Evolutionary conservation across 75 land plant species (phyloP), one percentile per base, ranked within the genome.

Genomic region (Larix kaempferi): DNA sequence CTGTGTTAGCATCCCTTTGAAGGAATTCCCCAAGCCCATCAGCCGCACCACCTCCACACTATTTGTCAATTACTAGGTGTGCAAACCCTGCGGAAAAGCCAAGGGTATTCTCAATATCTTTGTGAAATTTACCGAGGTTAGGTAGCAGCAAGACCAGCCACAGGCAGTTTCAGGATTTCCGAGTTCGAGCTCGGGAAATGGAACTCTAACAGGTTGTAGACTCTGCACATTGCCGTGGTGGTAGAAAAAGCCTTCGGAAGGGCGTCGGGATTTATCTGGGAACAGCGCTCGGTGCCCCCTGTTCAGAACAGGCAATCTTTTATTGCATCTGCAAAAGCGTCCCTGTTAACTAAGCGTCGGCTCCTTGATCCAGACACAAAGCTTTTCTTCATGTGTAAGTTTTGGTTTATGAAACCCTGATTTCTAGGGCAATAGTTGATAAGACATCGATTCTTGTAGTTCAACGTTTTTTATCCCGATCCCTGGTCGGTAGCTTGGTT

Each of bases 301-400:
- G 67, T 35, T 15, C 29, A 67, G 49, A 67, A 67, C 21, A 22
- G 39, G 33, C 71, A 67, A 35, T 44, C 49, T 44, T 44, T 44
- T 6, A 6, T 44, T 6, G 49, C 49, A 44, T 44, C 49, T 44
- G 95, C 97, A 3, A 84, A 81, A 69, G 88, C 97, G 2, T 64
- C 93, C 4, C 82, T 90, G 15, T 84, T 90, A 7, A 83, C 88
- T 14, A 56, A 88, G 26, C 75, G 93, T 5, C 85, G 95, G 5
- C 91, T 94, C 41, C 80, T 94, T 22, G 93, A 91, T 76, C 97
- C 97, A 44, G 78, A 89, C 63, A 90, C 66, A 27, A 92, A 92
- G 79, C 89, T 94, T 66, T 88, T 81, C 77, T 94, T 94, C 61
- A 87, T 91, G 1, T 94, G 97, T 94, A 73, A 76, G 89, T 65